A percentile compares a stretch with the other conserved stretches of the same genome.
phyloP scores from a whole-genome alignment of 371 early-diverging fungal species.

The Mucor plumbeus region DNA sequence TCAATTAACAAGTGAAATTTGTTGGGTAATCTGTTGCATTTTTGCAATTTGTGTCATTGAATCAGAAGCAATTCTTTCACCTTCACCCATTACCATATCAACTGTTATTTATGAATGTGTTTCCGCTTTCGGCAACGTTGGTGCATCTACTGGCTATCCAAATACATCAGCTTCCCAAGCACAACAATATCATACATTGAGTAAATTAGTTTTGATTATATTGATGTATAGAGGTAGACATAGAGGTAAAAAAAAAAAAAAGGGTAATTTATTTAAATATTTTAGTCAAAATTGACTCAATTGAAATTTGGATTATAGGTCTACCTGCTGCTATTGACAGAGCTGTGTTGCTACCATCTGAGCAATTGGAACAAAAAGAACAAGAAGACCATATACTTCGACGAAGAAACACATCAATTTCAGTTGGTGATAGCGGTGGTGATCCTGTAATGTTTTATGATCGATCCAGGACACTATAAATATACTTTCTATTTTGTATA shows the following conservation, averaged over 20 bases:
- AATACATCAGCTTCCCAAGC: conserved; percentile 40
- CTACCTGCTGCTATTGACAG: conserved; percentile 55
- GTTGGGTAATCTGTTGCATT: conserved; percentile 50
- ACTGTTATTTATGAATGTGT: conserved; percentile 56
- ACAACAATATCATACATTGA: conserved; percentile 42
- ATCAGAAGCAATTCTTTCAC: conserved; percentile 35
- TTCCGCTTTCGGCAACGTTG: conserved; percentile 54
- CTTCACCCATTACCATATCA: conserved; percentile 44
- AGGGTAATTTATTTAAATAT: not conserved
- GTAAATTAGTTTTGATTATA: conserved; percentile 47
- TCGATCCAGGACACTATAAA: conserved; percentile 25
- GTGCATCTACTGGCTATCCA: conserved; percentile 50
- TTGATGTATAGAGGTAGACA: conserved; percentile 57
- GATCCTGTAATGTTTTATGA: conserved; percentile 21
- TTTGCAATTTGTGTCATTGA: conserved; percentile 45
- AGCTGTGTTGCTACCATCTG: conserved; percentile 51
- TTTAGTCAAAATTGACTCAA: not conserved
- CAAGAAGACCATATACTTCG: conserved; percentile 22
- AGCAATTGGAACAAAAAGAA: conserved; percentile 39
- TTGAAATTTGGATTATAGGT: conserved; percentile 22
- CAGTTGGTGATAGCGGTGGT: conserved; percentile 11
- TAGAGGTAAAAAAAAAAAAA: conserved; percentile 34
- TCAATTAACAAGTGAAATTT: conserved; percentile 53
- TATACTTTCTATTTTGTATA: not conserved
- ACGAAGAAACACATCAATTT: conserved; percentile 27